phyloP scores from a whole-genome alignment of 2,329 filamentous ascomycete species.

The Calonectria montana region DNA sequence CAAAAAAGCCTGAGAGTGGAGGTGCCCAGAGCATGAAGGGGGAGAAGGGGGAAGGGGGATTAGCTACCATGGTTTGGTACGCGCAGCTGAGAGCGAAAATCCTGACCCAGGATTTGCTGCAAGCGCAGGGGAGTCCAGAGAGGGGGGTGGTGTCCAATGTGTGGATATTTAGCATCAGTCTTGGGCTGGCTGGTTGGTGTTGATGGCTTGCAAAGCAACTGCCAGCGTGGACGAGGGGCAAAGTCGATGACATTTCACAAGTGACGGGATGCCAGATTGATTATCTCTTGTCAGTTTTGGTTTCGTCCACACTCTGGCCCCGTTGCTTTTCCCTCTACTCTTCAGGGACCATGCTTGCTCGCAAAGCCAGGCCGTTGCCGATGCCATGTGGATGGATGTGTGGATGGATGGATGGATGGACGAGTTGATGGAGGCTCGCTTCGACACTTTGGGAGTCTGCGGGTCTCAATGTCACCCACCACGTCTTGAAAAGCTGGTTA shows the following conservation, averaged over 20 bases:
- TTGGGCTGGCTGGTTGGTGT: conserved; percentile 16
- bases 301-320: not conserved
- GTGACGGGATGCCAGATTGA: conserved; percentile 27
- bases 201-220: not conserved
- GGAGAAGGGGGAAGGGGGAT: conserved; percentile 20
- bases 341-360: conserved; percentile 28
- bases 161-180: conserved; percentile 26
- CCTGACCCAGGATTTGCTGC: conserved; percentile 37
- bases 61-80: conserved; percentile 12
- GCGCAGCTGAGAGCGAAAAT: conserved; percentile 28
- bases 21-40: not conserved
- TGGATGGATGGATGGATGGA: conserved; percentile 14
- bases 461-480: conserved; percentile 29
- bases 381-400: conserved; percentile 11
- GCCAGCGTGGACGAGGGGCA: not conserved
- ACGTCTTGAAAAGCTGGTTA: conserved; percentile 12
- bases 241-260: conserved; percentile 17
- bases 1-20: conserved; percentile 24
- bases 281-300: conserved; percentile 27
- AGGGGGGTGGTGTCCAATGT: conserved; percentile 7
- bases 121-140: conserved; percentile 30
- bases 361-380: conserved; percentile 22
- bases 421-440: conserved; percentile 22
- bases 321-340: not conserved
- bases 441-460: conserved; percentile 19